Percentiles rank a stretch among this genome's conserved stretches.
Conservation (phyloP, 139 green algal genomes). For the Ostreobium quekettii region DNA sequence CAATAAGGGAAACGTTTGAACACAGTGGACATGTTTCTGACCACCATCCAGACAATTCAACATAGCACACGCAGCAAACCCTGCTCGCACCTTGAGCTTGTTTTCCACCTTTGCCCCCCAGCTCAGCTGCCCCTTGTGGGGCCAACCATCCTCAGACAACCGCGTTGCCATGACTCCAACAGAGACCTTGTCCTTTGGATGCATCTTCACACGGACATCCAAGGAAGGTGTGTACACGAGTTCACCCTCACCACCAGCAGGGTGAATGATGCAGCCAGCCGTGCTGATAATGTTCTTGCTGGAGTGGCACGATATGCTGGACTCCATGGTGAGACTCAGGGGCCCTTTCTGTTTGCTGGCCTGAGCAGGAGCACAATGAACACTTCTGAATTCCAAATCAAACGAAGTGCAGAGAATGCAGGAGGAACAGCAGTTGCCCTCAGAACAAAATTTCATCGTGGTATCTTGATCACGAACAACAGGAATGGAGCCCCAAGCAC, state of each 20-base stretch:
- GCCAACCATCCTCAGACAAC: conserved; percentile 2
- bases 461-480: too few relatives aligned
- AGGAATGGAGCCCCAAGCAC: too few relatives aligned
- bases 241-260: conserved; percentile 12
- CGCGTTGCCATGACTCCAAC: conserved; percentile 3
- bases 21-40: too few relatives aligned
- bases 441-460: too few relatives aligned
- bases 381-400: too few relatives aligned
- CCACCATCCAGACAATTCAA: neutral
- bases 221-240: conserved; percentile 12
- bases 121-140: conserved; percentile 9
- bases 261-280: neutral
- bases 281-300: neutral
- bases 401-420: too few relatives aligned
- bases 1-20: too few relatives aligned
- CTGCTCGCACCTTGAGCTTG: conserved; percentile 8
- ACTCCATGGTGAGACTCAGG: neutral
- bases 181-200: conserved; percentile 2
- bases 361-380: neutral
- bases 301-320: neutral
- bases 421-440: too few relatives aligned
- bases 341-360: conserved; percentile 8
- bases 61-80: neutral
- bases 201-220: conserved; percentile 3
- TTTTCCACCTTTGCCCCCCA: conserved; percentile 5